These are phyloP conservation scores for Micractinium sp. DNA, from an alignment of 139 green algal genomes.

Conservation along the genomic window DNA sequence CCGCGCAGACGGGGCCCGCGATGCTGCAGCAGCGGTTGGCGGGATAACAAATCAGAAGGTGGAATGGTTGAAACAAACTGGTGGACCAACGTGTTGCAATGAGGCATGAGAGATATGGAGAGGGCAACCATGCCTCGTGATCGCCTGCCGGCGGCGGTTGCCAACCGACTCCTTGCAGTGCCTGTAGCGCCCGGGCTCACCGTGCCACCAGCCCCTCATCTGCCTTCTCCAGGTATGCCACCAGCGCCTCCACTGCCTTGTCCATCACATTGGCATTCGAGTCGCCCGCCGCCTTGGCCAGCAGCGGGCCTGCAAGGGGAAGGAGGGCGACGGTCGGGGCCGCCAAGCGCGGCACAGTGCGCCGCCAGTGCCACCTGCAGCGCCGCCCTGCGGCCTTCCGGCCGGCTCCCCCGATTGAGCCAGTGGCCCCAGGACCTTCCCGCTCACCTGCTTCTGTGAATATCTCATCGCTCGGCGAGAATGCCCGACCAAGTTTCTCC, in stretches of 20 bases:
- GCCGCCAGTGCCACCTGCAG: not conserved
- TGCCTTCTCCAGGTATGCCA: slow-evolving; percentile 67
- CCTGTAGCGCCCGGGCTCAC: not conserved
- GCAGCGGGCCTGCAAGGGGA: slow-evolving; percentile 69
- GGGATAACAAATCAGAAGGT: not conserved
- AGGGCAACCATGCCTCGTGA: no score
- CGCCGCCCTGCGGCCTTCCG: no score
- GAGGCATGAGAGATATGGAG: not conserved
- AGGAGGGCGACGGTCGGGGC: not conserved
- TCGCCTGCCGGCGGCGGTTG: not conserved
- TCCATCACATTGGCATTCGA: slow-evolving; percentile 91
- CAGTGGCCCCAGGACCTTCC: no score
- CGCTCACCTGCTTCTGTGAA: slow-evolving; percentile 74
- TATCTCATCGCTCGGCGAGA: slow-evolving; percentile 67
- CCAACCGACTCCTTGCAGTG: not conserved
- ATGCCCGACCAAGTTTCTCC: slow-evolving; percentile 58
- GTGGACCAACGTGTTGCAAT: no score
- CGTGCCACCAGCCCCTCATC: slow-evolving; percentile 54
- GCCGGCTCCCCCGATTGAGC: no score
- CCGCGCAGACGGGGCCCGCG: slow-evolving; percentile 60
- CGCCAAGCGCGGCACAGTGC: not conserved
- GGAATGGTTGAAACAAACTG: no score
- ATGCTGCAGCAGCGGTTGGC: slow-evolving; percentile 46
- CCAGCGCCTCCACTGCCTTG: slow-evolving; percentile 87
- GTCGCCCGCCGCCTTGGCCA: slow-evolving; percentile 85